phyloP scores from a whole-genome alignment of 164 flowering plant species.

The Aristolochia fimbriata region DNA sequence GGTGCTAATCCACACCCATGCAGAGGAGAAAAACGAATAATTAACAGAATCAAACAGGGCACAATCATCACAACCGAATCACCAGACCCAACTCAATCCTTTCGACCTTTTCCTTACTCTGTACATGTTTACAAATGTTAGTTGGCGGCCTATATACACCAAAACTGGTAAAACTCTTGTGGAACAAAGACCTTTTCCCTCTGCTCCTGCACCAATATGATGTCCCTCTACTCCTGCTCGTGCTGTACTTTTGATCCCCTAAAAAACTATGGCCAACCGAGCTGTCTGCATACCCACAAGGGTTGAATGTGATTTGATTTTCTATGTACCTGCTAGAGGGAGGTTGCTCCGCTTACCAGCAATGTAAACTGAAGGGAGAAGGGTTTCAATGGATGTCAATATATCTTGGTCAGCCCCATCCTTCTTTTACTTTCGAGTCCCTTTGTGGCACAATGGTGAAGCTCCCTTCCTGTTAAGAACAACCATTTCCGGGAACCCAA shows the following conservation, averaged over 20 bases:
- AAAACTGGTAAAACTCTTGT: constrained; percentile 3
- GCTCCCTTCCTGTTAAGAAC: background rate
- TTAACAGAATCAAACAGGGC: background rate
- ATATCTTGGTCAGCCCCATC: background rate
- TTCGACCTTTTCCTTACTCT: background rate
- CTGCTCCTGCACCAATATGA: background rate
- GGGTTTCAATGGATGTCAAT: background rate
- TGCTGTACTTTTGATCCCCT: background rate
- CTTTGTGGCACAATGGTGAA: background rate
- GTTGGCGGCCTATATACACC: constrained; percentile 2
- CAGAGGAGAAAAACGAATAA: background rate
- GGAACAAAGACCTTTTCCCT: background rate
- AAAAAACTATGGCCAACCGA: background rate
- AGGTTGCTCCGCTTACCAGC: background rate
- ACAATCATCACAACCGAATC: background rate
- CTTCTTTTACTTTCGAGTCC: background rate
- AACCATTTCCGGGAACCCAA: constrained; percentile 4
- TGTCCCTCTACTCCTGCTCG: background rate
- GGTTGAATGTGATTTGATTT: background rate
- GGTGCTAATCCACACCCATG: background rate
- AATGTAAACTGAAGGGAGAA: background rate
- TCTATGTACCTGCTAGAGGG: background rate
- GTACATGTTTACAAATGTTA: constrained; percentile 4
- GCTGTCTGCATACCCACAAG: background rate
- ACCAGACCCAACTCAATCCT: background rate